Conservation (phyloP, 2,329 filamentous ascomycete species). For the Bimuria novae-zelandiae region DNA sequence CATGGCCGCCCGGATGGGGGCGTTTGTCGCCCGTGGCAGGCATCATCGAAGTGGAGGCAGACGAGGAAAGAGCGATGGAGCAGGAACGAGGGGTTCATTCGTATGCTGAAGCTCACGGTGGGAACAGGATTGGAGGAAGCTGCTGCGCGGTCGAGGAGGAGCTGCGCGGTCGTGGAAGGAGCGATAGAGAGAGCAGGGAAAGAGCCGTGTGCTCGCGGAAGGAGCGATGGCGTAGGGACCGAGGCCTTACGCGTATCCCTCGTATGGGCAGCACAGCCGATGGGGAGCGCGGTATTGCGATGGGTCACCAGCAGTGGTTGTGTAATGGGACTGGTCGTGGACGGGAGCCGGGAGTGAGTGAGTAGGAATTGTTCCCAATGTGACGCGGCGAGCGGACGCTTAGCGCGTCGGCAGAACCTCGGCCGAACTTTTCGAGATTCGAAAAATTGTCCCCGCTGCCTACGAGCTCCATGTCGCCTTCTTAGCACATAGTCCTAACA, state of each 20-base stretch:
- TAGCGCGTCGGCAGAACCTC: constrained; percentile 31
- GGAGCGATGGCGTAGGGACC: no score
- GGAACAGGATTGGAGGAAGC: no score
- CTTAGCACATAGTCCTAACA: constrained; percentile 16
- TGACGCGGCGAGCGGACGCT: constrained; percentile 20
- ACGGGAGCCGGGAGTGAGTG: no score
- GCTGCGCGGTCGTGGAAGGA: no score
- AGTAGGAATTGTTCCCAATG: constrained; percentile 10
- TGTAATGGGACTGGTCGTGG: no score
- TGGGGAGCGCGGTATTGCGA: no score
- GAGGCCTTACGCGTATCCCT: no score
- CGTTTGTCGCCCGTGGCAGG: constrained; percentile 48
- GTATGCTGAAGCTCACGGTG: neutral
- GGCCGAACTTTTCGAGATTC: constrained; percentile 34
- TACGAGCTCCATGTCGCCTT: constrained; percentile 16
- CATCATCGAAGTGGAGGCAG: constrained; percentile 16
- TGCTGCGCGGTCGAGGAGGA: no score
- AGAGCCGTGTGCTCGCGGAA: no score
- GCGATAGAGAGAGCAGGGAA: no score
- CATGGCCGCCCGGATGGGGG: constrained; percentile 43
- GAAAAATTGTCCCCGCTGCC: constrained; percentile 36
- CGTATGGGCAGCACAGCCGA: no score
- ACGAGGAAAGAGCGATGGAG: constrained; percentile 6
- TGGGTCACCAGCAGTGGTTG: no score
- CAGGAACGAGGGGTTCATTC: neutral